Conservation (phyloP, 2,329 filamentous ascomycete genomes). For the Epichloe festucae region DNA sequence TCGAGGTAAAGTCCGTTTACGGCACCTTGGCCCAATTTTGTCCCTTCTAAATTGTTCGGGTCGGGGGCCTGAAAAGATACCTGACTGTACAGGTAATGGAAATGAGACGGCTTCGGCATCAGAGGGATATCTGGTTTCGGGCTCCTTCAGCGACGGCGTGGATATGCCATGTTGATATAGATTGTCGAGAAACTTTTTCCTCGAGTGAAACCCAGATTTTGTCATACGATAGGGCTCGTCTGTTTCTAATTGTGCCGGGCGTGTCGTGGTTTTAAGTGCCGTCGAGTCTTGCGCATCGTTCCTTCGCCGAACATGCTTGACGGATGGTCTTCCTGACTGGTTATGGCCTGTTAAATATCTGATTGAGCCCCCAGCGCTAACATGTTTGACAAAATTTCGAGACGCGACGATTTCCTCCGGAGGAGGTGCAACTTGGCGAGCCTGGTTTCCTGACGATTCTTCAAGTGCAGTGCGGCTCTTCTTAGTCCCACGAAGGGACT, state of each 20-base stretch:
- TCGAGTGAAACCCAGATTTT: conserved; percentile 31
- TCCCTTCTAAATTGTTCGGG: neutral
- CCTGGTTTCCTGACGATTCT: conserved; percentile 13
- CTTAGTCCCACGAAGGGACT: conserved; percentile 2
- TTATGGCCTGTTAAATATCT: conserved; percentile 11
- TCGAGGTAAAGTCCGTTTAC: conserved; percentile 31
- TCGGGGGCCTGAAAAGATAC: neutral
- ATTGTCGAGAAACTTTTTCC: conserved; percentile 42
- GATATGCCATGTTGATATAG: conserved; percentile 30
- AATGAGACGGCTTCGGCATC: neutral
- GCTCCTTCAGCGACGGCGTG: neutral
- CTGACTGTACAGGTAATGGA: neutral
- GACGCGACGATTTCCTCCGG: neutral
- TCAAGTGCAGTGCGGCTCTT: conserved; percentile 6
- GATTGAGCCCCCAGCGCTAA: conserved; percentile 15
- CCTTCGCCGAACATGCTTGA: neutral
- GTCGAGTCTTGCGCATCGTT: neutral
- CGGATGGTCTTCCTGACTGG: neutral
- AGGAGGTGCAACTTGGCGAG: neutral
- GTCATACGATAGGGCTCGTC: conserved; percentile 22
- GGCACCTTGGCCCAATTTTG: conserved; percentile 17
- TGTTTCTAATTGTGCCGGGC: conserved; percentile 45
- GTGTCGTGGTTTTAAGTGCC: neutral
- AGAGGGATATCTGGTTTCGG: neutral
- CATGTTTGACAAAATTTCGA: conserved; percentile 19